Base-by-base conservation (phyloP, 2,329 filamentous ascomycete species). In the Didymella pinodella region DNA sequence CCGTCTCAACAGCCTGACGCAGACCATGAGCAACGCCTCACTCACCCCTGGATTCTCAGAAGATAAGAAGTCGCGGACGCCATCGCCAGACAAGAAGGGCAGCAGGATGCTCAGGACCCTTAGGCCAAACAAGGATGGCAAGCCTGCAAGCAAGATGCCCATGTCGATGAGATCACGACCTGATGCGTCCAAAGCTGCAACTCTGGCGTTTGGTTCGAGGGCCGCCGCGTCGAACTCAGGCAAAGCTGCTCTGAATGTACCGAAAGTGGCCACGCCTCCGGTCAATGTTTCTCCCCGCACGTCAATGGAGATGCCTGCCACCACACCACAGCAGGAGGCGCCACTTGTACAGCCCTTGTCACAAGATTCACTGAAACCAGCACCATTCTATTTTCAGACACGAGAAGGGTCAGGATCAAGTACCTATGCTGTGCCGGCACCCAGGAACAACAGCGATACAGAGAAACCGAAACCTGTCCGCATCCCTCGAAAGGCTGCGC, bases 81-180 rank as follows among this genome's bases (percentile, higher is more conserved):
- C 85, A 10, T 88, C 86, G 67, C 86, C 86, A 3, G 86, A 88
- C 48, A 86, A 86, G 73, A 87, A 84, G 65, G 79, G 81, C 26
- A 76, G 79, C 28, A 77, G 79, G 11, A 85, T 88, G 84, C 72
- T 86, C 59, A 84, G 81, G 48, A 86, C 85, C 10, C 64, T 87
- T 57, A 78, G 85, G 54, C 78, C 79, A 16, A 74, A 72, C 6
- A 79, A 77, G 49, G 80, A 83, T 43, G 70, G 76, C 45, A 82
- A 79, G 52, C 69, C 77, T 25, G 81, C 82, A 54, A 78, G 81
- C 45, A 79, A 77, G 61, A 80, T 85, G 68, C 71, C 77, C 2
- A 76, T 72, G 20, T 80, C 77, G 20, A 70, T 81, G 51, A 80
- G 75, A 47, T 78, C 80, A 31, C 72, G 78, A 36, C 82, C 83